Evolutionary conservation across 352 stramenopile genomes (phyloP).

Genomic region (Globisporangium acanthophoron): DNA sequence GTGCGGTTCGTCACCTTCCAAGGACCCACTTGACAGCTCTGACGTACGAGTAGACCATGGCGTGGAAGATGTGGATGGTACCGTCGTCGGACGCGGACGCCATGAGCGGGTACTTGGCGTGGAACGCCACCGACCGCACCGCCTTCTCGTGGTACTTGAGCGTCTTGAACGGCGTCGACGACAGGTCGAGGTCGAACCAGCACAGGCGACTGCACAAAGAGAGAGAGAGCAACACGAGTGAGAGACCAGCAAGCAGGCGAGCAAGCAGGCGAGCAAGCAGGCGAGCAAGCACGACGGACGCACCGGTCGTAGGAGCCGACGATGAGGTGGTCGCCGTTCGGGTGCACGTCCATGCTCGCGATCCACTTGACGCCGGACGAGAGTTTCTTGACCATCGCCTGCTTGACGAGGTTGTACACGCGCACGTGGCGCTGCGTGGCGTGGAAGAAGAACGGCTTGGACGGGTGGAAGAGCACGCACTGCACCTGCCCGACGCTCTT

Average conservation of each 20-base stretch:
- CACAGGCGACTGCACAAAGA: slow-evolving; percentile 72
- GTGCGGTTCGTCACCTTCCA: background rate
- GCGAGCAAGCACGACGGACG: slow-evolving; percentile 5
- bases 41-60: slow-evolving; percentile 97
- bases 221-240: background rate
- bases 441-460: slow-evolving; percentile 99
- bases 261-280: background rate
- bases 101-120: slow-evolving; percentile 97
- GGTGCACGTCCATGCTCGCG: slow-evolving; percentile 97
- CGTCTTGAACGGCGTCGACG: slow-evolving; percentile 97
- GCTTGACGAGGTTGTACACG: slow-evolving; percentile 99
- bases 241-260: background rate
- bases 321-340: slow-evolving; percentile 98
- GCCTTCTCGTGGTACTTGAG: slow-evolving; percentile 99
- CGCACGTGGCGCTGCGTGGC: slow-evolving; percentile 98
- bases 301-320: slow-evolving; percentile 96
- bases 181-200: slow-evolving; percentile 99
- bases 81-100: slow-evolving; percentile 98
- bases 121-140: slow-evolving; percentile 92
- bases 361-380: slow-evolving; percentile 98
- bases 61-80: slow-evolving; percentile 99
- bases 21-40: background rate
- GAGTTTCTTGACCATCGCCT: slow-evolving; percentile 98
- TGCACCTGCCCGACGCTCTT: slow-evolving; percentile 94
- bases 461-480: slow-evolving; percentile 96